Evolutionary conservation across 768 basidiomycete species (phyloP), one percentile per base, ranked within the genome.

Genomic region (Trametes punicea): DNA sequence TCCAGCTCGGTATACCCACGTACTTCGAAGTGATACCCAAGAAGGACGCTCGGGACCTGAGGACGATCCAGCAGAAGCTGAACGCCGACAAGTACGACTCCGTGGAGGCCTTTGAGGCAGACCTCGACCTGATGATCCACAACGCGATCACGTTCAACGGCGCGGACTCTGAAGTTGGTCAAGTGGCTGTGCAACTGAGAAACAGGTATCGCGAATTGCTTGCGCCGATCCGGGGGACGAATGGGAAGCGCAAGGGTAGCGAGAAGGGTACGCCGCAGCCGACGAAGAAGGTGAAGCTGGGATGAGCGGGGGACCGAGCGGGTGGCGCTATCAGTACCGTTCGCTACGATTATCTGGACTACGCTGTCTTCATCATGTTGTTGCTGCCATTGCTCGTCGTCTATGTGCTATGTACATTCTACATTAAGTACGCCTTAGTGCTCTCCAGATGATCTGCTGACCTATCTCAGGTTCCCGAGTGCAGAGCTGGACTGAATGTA

Each of bases 71-170:
- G 59, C 77, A 78, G 64, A 93, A 88, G 69, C 76, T 98, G 56
- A 89, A 93, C 55, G 74, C 73, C 30, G 93, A 93, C 74, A 88
- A 86, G 70, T 95, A 95, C 69, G 84, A 87, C 29, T 80, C 83
- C 2, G 70, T 84, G 48, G 88, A 90, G 42, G 83, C 83, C 2
- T 85, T 96, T 64, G 88, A 91, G 67, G 87, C 84, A 2, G 96
- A 98, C 67, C 72, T 95, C 51, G 82, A 87, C 40, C 78, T 95
- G 39, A 96, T 98, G 93, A 71, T 92, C 56, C 74, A 81, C 57
- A 98, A 98, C 67, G 92, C 95, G 15, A 81, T 89, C 69, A 81
- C 79, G 50, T 98, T 97, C 79, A 98, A 98, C 62, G 89, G 88
- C 0, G 74, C 74, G 2, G 84, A 87, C 41, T 90, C 89, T 2